phyloP scores from a whole-genome alignment of 768 basidiomycete species.

The Podaxis sp. region DNA sequence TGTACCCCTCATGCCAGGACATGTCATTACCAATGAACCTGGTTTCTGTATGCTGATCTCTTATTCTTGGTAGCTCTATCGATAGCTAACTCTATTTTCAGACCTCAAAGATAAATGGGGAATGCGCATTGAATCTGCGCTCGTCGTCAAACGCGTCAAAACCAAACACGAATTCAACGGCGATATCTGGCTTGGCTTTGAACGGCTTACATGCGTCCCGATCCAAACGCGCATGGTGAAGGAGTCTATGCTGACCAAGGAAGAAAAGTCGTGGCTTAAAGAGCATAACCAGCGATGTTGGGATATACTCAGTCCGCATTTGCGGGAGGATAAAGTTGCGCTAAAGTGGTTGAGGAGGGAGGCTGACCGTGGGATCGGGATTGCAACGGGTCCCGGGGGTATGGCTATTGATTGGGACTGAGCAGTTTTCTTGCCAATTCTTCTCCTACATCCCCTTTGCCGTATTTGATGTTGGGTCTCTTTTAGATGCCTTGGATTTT shows the following conservation, averaged over 20 bases:
- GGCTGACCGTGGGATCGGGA: conserved; percentile 71
- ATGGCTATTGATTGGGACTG: conserved; percentile 82
- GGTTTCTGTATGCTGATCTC: conserved; percentile 71
- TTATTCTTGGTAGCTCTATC: conserved; percentile 11
- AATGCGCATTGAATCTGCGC: conserved; percentile 88
- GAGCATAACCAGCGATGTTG: conserved; percentile 80
- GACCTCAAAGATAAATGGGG: conserved; percentile 84
- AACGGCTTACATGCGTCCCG: conserved; percentile 91
- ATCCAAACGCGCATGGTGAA: conserved; percentile 92
- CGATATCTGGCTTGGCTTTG: conserved; percentile 84
- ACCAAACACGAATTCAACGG: conserved; percentile 74
- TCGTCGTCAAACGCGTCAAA: conserved; percentile 69
- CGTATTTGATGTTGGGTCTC: conserved; percentile 4
- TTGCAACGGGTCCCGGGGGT: conserved; percentile 68
- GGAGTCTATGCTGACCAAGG: conserved; percentile 77
- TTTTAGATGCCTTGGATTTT: background rate
- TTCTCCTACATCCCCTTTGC: background rate
- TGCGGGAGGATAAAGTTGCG: conserved; percentile 80
- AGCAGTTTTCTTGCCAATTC: conserved; percentile 19
- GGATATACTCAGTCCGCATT: conserved; percentile 58
- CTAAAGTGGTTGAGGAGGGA: conserved; percentile 79
- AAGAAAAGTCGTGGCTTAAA: conserved; percentile 88
- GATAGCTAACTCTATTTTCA: conserved; percentile 25
- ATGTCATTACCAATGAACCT: conserved; percentile 93
- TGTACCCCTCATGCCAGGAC: conserved; percentile 75